Base-by-base conservation (phyloP, 2,329 filamentous ascomycete species). In the Pyrenochaeta sp. region DNA sequence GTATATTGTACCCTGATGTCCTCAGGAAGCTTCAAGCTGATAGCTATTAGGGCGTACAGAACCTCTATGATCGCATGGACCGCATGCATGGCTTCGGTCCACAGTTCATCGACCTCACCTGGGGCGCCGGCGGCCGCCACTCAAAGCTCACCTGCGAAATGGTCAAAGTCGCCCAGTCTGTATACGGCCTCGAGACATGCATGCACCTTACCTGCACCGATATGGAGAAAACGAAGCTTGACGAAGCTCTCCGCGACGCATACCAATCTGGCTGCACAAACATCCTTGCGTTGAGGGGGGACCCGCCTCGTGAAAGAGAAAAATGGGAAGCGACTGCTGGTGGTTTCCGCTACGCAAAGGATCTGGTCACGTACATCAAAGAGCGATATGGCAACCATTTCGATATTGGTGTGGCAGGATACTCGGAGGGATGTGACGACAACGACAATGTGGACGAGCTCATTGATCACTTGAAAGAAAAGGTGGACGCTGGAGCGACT, bases 141-240 rank as follows among this genome's bases (percentile, higher is more conserved):
- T 95, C 94, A 54, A 90, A 96, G 75, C 82, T 99, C 72, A 99
- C 95, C 42, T 93, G 91, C 79, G 95, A 99, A 78, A 99, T 99
- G 93, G 94, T 99, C 66, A 89, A 91, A 67, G 93, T 97, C 66
- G 93, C 95, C 44, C 95, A 99, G 80, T 91, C 92, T 19, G 93
- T 95, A 64, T 96, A 97, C 74, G 95, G 95, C 19, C 85, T 99
- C 62, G 95, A 99, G 82, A 98, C 95, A 7, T 98, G 94, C 80
- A 99, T 99, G 95, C 95, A 99, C 77, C 83, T 99, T 71, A 99
- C 95, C 2, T 99, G 95, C 79, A 99, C 95, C 53, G 95, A 98
- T 78, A 99, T 99, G 95, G 93, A 92, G 59, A 87, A 88, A 68
- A 91, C 92, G 50, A 96, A 93, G 80, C 91, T 99, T 73, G 93